Base-by-base conservation (phyloP, 192 early-diverging fungal genomes). In the Coemansia sp. region DNA sequence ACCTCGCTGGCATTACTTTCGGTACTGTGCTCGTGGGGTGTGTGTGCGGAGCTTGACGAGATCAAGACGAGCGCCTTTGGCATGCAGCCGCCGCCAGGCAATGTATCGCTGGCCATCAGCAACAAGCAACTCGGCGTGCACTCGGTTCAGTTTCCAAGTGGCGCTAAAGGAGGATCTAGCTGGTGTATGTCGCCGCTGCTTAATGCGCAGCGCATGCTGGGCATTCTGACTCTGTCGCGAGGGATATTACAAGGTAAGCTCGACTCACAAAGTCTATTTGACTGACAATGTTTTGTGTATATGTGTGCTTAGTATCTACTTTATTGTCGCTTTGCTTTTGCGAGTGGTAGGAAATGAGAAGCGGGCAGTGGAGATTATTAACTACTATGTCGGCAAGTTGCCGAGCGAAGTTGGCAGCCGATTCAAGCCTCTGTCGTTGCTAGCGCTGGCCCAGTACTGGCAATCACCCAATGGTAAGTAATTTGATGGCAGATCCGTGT, bases 161-260 rank as follows among this genome's bases (percentile, higher is more conserved):
- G 19, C 0, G 26, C 44, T 3, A 50, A 37, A 35, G 30, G n/a
- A 16, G 16, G 70, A 19, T 30, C 64, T 46, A 68, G 74, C 72
- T 84, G 82, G 82, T 84, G 82, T 61, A 44, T 79, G 46, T 84
- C 82, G 57, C 63, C 73, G 43, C 38, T 73, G 38, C 77, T 84
- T n/a, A 84, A 84, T n/a, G 67, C 82, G 0, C 82, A 84, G 68
- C 82, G 82, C 19, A 78, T 76, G 77, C 64, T 84, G 50, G 76
- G 73, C 4, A 70, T 84, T 50, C 37, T 84, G 63, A 63, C 74
- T 6, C 70, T 84, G 38, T 72, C 77, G 39, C 72, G 72, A 14
- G 52, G 69, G 14, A 66, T 69, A 0, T 47, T 82, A 30, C 80
- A 82, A 66, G 80, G 80, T 75, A 74, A 64, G 57, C 42, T 33